These are phyloP conservation scores for Fusarium redolens DNA, from an alignment of 2,329 filamentous ascomycete species.

Conservation along the genomic window DNA sequence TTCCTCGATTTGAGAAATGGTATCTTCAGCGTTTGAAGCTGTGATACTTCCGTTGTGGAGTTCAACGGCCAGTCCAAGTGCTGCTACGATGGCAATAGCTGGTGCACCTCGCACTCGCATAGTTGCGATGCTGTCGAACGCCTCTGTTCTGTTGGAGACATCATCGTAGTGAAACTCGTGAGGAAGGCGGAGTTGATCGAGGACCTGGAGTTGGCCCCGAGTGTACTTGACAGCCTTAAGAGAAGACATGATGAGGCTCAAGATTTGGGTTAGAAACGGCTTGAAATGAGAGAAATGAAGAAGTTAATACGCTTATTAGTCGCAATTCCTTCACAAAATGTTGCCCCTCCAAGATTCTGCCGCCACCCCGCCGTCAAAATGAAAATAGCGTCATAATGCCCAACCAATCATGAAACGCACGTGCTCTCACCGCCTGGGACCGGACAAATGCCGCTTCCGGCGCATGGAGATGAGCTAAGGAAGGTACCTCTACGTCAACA, in stretches of 20 bases:
- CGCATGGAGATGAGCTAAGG: conserved; percentile 41
- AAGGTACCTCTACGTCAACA: conserved; percentile 28
- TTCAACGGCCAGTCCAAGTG: conserved; percentile 88
- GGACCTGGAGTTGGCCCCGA: conserved; percentile 77
- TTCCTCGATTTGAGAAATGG: conserved; percentile 77
- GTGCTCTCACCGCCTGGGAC: conserved; percentile 38
- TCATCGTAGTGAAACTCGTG: conserved; percentile 83
- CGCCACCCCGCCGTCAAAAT: conserved; percentile 44
- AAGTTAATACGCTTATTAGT: not conserved
- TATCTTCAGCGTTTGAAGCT: conserved; percentile 62
- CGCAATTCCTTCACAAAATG: conserved; percentile 16
- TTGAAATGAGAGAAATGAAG: not conserved
- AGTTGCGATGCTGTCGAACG: conserved; percentile 83
- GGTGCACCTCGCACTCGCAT: conserved; percentile 86
- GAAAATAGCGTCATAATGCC: conserved; percentile 28
- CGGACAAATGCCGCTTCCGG: conserved; percentile 47
- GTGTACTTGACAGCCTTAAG: conserved; percentile 84
- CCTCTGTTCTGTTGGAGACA: conserved; percentile 76
- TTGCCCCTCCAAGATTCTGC: conserved; percentile 51
- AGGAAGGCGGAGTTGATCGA: conserved; percentile 85
- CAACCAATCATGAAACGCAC: conserved; percentile 27
- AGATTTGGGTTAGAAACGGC: too few relatives aligned
- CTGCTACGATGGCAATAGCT: conserved; percentile 97
- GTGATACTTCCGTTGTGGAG: conserved; percentile 66
- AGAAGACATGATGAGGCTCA: conserved; percentile 57